These are phyloP conservation scores for Exophiala alcalophila DNA, from an alignment of 2,329 filamentous ascomycete genomes.

Conservation along the genomic window DNA sequence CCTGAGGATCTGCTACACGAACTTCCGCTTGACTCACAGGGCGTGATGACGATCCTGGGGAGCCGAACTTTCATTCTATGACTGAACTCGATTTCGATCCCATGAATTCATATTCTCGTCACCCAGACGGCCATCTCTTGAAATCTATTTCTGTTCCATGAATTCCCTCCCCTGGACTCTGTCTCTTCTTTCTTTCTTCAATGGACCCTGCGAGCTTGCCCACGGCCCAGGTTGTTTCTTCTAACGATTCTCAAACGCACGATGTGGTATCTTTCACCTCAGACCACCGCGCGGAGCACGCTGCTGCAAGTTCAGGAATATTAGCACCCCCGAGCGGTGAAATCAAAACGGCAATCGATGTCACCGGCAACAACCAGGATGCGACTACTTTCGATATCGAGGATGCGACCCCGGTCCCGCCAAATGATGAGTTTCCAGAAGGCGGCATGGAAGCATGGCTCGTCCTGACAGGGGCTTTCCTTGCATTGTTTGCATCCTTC, in stretches of 20 bases:
- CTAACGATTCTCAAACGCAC: conserved; percentile 4
- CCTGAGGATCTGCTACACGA: no score
- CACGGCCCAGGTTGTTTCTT: conserved; percentile 3
- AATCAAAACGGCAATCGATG: background rate
- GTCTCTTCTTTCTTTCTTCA: background rate
- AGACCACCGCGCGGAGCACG: background rate
- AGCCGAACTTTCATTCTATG: background rate
- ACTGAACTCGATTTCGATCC: background rate
- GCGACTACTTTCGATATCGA: conserved; percentile 9
- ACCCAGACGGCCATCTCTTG: no score
- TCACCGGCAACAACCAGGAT: conserved; percentile 3
- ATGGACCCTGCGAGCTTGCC: conserved; percentile 18
- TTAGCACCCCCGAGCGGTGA: background rate
- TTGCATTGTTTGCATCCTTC: conserved; percentile 42
- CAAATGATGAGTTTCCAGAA: conserved; percentile 32
- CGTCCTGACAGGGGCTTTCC: conserved; percentile 36
- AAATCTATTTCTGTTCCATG: no score
- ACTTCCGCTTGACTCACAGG: conserved; percentile 8
- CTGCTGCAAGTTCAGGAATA: background rate
- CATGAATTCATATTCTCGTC: background rate
- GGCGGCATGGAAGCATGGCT: conserved; percentile 38
- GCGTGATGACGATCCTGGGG: conserved; percentile 12
- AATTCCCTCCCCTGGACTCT: no score
- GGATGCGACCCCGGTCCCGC: background rate
- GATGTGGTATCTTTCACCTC: background rate